Conservation (phyloP, 2,329 filamentous ascomycete species). For the Plectosphaerella plurivora region DNA sequence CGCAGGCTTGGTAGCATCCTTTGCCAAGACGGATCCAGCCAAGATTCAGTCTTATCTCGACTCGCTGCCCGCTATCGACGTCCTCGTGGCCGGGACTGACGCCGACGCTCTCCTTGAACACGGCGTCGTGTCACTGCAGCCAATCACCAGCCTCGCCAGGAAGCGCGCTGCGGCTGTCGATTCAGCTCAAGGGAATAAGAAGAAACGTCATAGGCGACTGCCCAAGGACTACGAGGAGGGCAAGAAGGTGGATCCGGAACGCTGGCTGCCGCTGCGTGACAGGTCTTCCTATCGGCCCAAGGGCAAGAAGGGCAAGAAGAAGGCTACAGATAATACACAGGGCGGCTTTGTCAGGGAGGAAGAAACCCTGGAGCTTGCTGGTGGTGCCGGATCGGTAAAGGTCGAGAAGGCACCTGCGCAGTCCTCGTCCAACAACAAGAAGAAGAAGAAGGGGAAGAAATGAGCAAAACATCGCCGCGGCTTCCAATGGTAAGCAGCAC, state of each 20-base stretch:
- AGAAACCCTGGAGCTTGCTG: constrained; percentile 59
- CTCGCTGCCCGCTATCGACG: constrained; percentile 57
- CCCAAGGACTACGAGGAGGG: constrained; percentile 72
- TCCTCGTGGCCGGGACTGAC: constrained; percentile 58
- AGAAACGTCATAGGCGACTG: constrained; percentile 57
- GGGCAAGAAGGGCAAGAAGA: constrained; percentile 87
- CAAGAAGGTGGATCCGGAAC: constrained; percentile 81
- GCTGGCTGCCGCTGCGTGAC: constrained; percentile 89
- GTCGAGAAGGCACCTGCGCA: constrained; percentile 52
- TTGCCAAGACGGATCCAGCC: constrained; percentile 57
- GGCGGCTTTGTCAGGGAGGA: constrained; percentile 77
- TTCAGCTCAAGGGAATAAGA: constrained; percentile 10
- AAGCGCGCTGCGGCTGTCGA: constrained; percentile 40
- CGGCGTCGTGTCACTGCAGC: constrained; percentile 54
- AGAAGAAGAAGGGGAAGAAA: constrained; percentile 53
- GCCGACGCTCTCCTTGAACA: constrained; percentile 58
- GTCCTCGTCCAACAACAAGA: constrained; percentile 33
- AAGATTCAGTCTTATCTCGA: constrained; percentile 51
- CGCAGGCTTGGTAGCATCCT: constrained; percentile 82
- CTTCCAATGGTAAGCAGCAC: too few species aligned
- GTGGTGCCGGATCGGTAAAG: constrained; percentile 58
- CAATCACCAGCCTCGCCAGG: constrained; percentile 31
- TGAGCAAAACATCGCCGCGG: constrained; percentile 17
- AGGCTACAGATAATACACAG: constrained; percentile 73
- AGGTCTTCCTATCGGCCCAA: constrained; percentile 85